phyloP scores from a whole-genome alignment of 257 asterid genomes.

The Rubia yunnanensis region DNA sequence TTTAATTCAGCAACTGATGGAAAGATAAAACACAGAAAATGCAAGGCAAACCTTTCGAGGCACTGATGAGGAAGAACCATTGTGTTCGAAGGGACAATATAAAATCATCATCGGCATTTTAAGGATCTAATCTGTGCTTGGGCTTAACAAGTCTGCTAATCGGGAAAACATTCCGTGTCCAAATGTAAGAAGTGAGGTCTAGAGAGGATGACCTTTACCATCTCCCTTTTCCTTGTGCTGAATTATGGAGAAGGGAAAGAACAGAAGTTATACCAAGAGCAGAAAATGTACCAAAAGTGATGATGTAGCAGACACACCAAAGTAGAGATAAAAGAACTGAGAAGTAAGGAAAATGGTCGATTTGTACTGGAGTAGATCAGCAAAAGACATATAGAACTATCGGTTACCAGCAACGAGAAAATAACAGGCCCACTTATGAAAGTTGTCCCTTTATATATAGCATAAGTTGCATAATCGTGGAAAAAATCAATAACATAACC shows the following conservation, averaged over 20 bases:
- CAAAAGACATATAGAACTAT: too few relatives aligned
- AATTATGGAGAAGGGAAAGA: not conserved
- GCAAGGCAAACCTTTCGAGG: not conserved
- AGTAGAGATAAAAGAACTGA: not conserved
- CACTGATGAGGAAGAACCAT: not conserved
- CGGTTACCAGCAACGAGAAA: too few relatives aligned
- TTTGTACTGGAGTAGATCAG: not conserved
- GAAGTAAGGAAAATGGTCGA: not conserved
- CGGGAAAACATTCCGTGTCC: not conserved
- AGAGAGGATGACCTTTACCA: not conserved
- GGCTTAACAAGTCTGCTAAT: not conserved
- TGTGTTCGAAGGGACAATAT: too few relatives aligned
- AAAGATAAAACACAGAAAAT: too few relatives aligned
- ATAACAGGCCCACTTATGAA: not conserved
- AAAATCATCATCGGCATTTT: too few relatives aligned
- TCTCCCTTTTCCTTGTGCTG: not conserved
- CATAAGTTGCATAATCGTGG: not conserved
- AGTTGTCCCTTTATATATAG: not conserved
- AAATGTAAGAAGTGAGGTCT: not conserved
- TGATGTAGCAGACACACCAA: not conserved
- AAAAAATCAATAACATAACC: not conserved
- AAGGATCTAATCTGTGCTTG: not conserved
- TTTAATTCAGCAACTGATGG: not conserved
- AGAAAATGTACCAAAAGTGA: not conserved
- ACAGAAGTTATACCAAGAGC: not conserved